Evolutionary conservation across 768 basidiomycete species (phyloP).

Genomic region (Cyclocybe aegerita): DNA sequence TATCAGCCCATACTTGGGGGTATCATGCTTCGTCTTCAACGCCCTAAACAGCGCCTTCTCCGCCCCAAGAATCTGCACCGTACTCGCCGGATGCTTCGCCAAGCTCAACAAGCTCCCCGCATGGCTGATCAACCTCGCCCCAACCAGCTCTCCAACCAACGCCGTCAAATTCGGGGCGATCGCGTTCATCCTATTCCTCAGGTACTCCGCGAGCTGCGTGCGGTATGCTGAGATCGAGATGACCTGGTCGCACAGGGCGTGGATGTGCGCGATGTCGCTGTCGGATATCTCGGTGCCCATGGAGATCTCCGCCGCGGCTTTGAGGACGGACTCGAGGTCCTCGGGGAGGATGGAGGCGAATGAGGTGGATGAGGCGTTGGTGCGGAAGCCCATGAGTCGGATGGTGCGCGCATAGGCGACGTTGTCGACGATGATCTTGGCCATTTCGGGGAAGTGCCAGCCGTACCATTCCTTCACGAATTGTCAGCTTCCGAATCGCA

Average conservation of each 20-base stretch:
- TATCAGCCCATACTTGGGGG: conserved; percentile 99
- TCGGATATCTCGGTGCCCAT: conserved; percentile 99
- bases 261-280: conserved; percentile 94
- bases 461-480: conserved; percentile 94
- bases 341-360: conserved; percentile 93
- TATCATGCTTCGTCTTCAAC: conserved; percentile 98
- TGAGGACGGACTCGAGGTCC: conserved; percentile 93
- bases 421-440: conserved; percentile 97
- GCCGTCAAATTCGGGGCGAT: conserved; percentile 97
- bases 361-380: conserved; percentile 84
- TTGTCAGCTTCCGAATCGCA: not conserved
- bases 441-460: conserved; percentile 99
- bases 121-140: conserved; percentile 91
- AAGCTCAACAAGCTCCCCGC: conserved; percentile 94
- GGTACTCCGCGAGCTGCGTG: conserved; percentile 92
- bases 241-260: conserved; percentile 96
- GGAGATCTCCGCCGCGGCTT: conserved; percentile 94
- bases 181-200: conserved; percentile 96
- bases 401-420: conserved; percentile 95
- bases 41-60: conserved; percentile 98
- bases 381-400: conserved; percentile 94
- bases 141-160: conserved; percentile 89
- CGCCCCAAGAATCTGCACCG: conserved; percentile 96
- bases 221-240: conserved; percentile 96
- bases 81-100: conserved; percentile 97